Percentiles rank a stretch among this genome's conserved stretches.
Conservation (phyloP, 352 stramenopile species). For the Phytophthora nicotianae region DNA sequence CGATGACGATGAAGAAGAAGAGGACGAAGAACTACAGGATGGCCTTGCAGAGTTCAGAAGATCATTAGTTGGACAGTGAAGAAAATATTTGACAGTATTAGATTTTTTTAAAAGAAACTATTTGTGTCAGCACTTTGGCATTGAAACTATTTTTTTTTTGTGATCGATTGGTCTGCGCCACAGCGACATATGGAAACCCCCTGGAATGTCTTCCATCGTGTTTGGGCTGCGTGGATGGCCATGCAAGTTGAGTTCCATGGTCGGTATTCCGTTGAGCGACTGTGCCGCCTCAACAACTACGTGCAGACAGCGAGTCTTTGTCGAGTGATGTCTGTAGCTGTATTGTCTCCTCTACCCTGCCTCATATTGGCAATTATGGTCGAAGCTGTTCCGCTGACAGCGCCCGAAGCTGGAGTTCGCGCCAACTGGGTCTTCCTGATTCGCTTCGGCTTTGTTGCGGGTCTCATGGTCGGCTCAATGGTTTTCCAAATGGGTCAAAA, state of each 20-base stretch:
- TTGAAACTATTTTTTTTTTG: too few species aligned
- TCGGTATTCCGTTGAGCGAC: not conserved
- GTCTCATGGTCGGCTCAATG: conserved; percentile 17
- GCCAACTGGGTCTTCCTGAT: conserved; percentile 26
- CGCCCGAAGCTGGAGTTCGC: conserved; percentile 14
- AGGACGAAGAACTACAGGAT: conserved; percentile 43
- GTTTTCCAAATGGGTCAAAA: conserved; percentile 23
- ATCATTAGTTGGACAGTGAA: conserved; percentile 35
- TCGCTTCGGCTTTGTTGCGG: conserved; percentile 11
- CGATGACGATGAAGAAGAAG: conserved; percentile 53
- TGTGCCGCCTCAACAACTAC: conserved; percentile 6
- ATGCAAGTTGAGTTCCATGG: conserved; percentile 20
- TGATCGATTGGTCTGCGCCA: not conserved
- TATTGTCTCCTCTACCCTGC: conserved; percentile 14
- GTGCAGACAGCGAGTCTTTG: not conserved
- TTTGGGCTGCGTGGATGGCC: conserved; percentile 9
- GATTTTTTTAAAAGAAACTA: not conserved
- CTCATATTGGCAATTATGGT: conserved; percentile 17
- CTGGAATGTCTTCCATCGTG: not conserved
- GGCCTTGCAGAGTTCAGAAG: conserved; percentile 47
- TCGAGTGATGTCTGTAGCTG: conserved; percentile 11
- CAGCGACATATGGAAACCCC: not conserved
- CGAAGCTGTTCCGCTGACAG: conserved; percentile 13
- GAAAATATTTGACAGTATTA: not conserved
- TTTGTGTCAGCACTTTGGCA: not conserved